Evolutionary conservation across 2,329 filamentous ascomycete species (phyloP), one percentile per base, ranked within the genome.

Genomic region (Penicillium sp.): DNA sequence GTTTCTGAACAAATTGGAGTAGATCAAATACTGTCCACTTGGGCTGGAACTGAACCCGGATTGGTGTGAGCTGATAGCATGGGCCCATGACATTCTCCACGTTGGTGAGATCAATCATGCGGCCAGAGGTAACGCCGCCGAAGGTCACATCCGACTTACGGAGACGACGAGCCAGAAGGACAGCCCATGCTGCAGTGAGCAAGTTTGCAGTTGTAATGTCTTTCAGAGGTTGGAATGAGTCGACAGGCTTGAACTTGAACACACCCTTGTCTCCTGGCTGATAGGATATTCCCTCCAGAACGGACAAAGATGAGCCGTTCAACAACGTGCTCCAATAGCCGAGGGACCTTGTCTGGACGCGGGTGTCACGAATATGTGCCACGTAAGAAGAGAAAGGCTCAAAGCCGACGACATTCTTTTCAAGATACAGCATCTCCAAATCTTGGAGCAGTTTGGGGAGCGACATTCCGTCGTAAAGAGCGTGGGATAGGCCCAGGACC

Each of bases 381-480:
- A 83, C 71, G 63, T 81, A 81, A 4, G 72, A 68, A 2, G 74
- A 74, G 68, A 81, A 82, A 1, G 78, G 76, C 15, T 71, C 55
- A 1, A 72, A 73, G 15, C 72, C 63, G 1, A 69, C 62, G 2
- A 79, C 63, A 3, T 64, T 28, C 1, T 60, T 63, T 8, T 73
- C 75, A 1, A 67, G 55, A 57, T 82, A 86, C 11, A 88, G 70
- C 0, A 78, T 78, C 0, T 82, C 82, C 8, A 89, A 78, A 67
- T 88, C 84, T 28, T 79, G 79, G 39, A 88, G 81, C 6, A 88
- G 76, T 3, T 79, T 72, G 0, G 85, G 85, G 2, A 89, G 79
- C 59, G 84, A 88, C 28, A 88, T 84, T 63, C 87, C 87, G 62
- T 89, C 87, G 69, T 89, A 89, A 63, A 88, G 86, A 0, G 86